A percentile compares a stretch with the other conserved stretches of the same genome.
phyloP scores from a whole-genome alignment of 257 asterid genomes.

The Solanum okadae region DNA sequence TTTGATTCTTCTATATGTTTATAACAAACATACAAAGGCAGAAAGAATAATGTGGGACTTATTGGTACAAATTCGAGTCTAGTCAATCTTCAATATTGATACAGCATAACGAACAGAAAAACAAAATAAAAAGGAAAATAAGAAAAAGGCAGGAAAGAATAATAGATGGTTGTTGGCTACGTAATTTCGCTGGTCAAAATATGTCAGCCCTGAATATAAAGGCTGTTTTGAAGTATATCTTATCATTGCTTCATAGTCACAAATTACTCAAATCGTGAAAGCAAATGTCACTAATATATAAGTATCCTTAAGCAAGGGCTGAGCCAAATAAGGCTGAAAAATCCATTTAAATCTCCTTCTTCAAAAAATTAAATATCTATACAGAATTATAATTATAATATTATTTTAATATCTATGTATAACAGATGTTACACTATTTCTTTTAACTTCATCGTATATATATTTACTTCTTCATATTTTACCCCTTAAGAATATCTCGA shows the following conservation, averaged over 20 bases:
- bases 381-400: no score
- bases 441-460: no score
- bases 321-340: not conserved
- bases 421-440: accelerated
- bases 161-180: not conserved
- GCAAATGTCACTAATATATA: not conserved
- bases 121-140: no score
- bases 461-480: no score
- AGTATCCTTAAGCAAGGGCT: not conserved
- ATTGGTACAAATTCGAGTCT: not conserved
- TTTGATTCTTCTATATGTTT: no score
- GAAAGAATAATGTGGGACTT: not conserved
- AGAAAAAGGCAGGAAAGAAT: not conserved
- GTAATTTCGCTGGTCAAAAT: not conserved
- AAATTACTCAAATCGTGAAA: not conserved
- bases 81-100: accelerated
- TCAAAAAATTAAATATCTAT: no score
- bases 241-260: not conserved
- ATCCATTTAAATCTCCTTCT: not conserved
- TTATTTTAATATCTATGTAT: no score
- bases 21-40: not conserved
- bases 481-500: not conserved
- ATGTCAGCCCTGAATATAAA: not conserved
- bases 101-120: accelerated
- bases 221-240: not conserved